Evolutionary conservation across 345 rosid genomes (phyloP), one percentile per base, ranked within the genome.

Genomic region (Brassica juncea): DNA sequence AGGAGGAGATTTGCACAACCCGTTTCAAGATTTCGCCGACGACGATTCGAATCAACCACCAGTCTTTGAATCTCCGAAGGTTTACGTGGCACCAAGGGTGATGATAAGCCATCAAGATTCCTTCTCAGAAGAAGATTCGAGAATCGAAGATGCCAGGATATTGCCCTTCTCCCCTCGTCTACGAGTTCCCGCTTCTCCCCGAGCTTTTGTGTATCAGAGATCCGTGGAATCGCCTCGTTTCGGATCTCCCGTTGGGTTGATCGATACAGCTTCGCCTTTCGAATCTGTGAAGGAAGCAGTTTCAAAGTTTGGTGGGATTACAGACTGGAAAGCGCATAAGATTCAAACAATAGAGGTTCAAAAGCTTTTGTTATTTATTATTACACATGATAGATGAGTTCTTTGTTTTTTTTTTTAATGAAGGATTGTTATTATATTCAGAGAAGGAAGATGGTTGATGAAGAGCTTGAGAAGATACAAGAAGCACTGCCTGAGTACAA

Each of bases 241-340:
- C 4, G 80, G 76, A 0, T 80, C 83, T 67, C 83, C 83, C 14
- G 75, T 34, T 7, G 54, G 66, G 12, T 71, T 58, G 66, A 87
- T 95, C 42, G 98, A 95, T 73, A 95, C 98, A 62, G 84, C 88
- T 32, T 89, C 96, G 15, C 99, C 99, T 76, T 82, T 93, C 44
- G 98, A 95, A 72, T 95, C 99, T 1, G 98, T 95, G 44, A 95
- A 91, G 77, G 89, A 89, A 35, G 99, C 86, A 5, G 99, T 95
- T 82, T 91, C 98, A 49, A 93, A 86, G 84, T 93, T 93, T 70
- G 99, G 99, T 49, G 99, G 99, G 80, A 95, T 93, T 63, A 91
- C 90, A 52, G 99, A 95, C 78, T 95, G 99, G 99, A 95, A 90
- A 86, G 98, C 94, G 9, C 99, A 93, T 80, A 86, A 81, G 82